Conservation (phyloP, 2,329 filamentous ascomycete species). For the Nemania serpens region DNA sequence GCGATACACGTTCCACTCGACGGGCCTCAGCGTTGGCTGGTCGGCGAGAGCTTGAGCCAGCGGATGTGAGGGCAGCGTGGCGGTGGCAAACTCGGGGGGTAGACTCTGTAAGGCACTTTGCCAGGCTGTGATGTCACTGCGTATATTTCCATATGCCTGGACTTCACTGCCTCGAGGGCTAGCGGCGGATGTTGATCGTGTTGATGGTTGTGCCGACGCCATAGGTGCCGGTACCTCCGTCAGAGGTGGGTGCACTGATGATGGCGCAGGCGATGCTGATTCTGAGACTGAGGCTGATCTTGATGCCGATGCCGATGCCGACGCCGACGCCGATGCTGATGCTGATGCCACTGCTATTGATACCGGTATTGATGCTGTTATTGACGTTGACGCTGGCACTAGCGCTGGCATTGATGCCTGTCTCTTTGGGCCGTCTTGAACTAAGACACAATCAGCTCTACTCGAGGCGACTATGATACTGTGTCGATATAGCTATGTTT, state of each 20-base stretch:
- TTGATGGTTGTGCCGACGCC: background rate
- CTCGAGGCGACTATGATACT: background rate
- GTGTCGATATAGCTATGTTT: too few species aligned
- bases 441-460: conserved; percentile 4
- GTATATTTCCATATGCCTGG: conserved; percentile 14
- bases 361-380: background rate
- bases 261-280: background rate
- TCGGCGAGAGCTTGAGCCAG: conserved; percentile 32
- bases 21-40: conserved; percentile 33
- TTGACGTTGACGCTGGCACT: background rate
- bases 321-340: background rate
- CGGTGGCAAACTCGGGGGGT: conserved; percentile 30
- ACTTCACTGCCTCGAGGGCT: conserved; percentile 7
- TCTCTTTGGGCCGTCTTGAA: background rate
- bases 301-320: background rate
- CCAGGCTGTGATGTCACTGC: conserved; percentile 35
- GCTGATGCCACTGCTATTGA: background rate
- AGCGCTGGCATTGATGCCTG: background rate
- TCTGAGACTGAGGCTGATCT: background rate
- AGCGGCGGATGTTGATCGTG: background rate
- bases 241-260: background rate
- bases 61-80: conserved; percentile 26
- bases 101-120: conserved; percentile 31
- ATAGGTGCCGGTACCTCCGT: background rate
- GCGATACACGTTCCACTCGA: conserved; percentile 40